Evolutionary conservation across 2,329 filamentous ascomycete species (phyloP), one percentile per base, ranked within the genome.

Genomic region (Ilyonectria destructans): DNA sequence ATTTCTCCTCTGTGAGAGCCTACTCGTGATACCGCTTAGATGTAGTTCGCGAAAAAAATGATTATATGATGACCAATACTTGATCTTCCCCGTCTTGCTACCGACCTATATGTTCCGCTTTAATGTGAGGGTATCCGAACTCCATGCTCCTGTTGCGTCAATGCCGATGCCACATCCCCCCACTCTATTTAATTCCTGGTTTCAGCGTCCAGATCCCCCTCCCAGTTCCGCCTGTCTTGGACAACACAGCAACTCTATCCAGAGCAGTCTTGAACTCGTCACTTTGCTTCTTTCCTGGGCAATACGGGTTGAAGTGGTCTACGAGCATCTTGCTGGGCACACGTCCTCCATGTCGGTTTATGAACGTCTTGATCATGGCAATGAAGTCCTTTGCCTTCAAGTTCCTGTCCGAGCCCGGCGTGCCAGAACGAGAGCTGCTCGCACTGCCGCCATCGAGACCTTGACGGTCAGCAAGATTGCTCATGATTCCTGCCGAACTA

Each of bases 241-340:
- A 89, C 78, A 97, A 81, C 61, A 85, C 88, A 1, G 96, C 96
- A 75, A 97, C 92, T 69, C 86, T 86, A 74, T 93, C 91, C 62
- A 98, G 82, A 74, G 94, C 94, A 74, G 89, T 86, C 81, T 95
- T 96, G 79, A 98, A 98, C 79, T 95, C 92, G 19, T 90, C 88
- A 58, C 91, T 92, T 68, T 93, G 88, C 49, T 90, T 93, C 23
- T 87, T 88, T 2, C 78, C 79, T 0, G 81, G 80, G 77, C 94
- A 97, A 75, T 91, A 93, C 15, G 89, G 89, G 80, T 95, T 94
- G 80, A 98, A 98, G 77, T 97, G 94, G 76, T 97, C 93, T 26
- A 97, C 92, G 51, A 98, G 82, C 85, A 94, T 91, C 82, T 97
- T 94, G 48, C 93, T 95, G 6, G 93, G 91, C 6, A 93, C 93